A percentile compares a stretch with the other conserved stretches of the same genome.
phyloP scores from a whole-genome alignment of 306 rosid species.

The Herpetospermum pedunculosum region DNA sequence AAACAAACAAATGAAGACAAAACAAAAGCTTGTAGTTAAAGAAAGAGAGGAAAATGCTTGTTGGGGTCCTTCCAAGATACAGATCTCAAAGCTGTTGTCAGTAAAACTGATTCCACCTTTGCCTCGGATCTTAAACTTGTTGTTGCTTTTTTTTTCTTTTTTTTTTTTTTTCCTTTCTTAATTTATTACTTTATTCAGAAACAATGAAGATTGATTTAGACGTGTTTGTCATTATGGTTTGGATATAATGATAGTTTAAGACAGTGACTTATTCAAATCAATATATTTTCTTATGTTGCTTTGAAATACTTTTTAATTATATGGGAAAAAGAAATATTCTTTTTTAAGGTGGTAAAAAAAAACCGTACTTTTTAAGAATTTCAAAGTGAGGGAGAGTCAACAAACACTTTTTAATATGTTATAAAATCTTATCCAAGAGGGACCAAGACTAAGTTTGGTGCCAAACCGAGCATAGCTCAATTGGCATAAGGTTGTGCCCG shows the following conservation, averaged over 20 bases:
- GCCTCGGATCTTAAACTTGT: constrained; percentile 4
- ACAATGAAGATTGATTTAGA: not conserved
- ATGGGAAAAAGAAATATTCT: no score
- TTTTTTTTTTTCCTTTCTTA: not conserved
- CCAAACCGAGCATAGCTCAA: no score
- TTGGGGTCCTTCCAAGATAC: constrained; percentile 7
- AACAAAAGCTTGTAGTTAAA: not conserved
- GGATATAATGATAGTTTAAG: not conserved
- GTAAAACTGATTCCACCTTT: not conserved
- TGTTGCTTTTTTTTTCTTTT: not conserved
- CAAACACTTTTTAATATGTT: not conserved
- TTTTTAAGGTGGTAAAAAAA: not conserved
- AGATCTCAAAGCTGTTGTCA: constrained; percentile 5
- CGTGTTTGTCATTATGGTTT: not conserved
- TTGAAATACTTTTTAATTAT: not conserved
- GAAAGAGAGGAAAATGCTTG: not conserved
- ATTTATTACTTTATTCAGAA: not conserved
- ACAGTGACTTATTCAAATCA: not conserved
- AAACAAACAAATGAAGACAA: constrained; percentile 5
- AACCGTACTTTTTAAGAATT: not conserved
- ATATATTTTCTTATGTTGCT: not conserved
- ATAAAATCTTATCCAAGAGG: not conserved
- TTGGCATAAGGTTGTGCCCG: no score
- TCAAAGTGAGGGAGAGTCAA: not conserved
- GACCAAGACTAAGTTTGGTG: not conserved